Percentiles rank a stretch among this genome's conserved stretches.
Evolutionary conservation across 2,329 filamentous ascomycete genomes (phyloP).

Genomic region (Diaporthe batatas): DNA sequence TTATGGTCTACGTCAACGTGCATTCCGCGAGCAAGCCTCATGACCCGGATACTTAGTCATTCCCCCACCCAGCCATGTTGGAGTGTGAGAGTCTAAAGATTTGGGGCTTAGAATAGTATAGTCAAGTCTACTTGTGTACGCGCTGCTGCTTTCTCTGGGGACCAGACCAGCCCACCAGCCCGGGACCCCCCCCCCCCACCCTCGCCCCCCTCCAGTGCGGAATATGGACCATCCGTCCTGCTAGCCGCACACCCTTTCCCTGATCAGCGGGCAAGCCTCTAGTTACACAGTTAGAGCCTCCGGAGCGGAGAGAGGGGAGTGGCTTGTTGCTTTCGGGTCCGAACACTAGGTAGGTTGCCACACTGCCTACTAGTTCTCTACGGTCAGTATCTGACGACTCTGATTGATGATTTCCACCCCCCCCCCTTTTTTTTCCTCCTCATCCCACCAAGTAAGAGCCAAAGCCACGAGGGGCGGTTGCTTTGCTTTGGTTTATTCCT

Average conservation of each 20-base stretch:
- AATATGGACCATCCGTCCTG: not conserved
- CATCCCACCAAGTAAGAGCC: too few relatives aligned
- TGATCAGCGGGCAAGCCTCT: not conserved
- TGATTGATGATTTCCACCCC: too few relatives aligned
- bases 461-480: too few relatives aligned
- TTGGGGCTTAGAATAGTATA: slow-evolving; percentile 13
- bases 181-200: not conserved
- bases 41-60: slow-evolving; percentile 28
- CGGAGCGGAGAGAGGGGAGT: slow-evolving; percentile 19
- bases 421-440: too few relatives aligned
- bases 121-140: too few relatives aligned
- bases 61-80: slow-evolving; percentile 4
- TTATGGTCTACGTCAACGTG: slow-evolving; percentile 31
- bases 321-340: slow-evolving; percentile 12
- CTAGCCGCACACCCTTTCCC: not conserved
- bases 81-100: not conserved
- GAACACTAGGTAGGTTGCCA: not conserved
- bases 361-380: not conserved
- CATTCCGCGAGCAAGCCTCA: slow-evolving; percentile 18
- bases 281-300: slow-evolving; percentile 6
- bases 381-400: too few relatives aligned
- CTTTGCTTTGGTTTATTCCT: too few relatives aligned
- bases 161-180: too few relatives aligned
- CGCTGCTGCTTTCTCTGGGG: too few relatives aligned
- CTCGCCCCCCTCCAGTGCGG: not conserved